Conservation (phyloP, 345 rosid genomes). For the Nephelium lappaceum region DNA sequence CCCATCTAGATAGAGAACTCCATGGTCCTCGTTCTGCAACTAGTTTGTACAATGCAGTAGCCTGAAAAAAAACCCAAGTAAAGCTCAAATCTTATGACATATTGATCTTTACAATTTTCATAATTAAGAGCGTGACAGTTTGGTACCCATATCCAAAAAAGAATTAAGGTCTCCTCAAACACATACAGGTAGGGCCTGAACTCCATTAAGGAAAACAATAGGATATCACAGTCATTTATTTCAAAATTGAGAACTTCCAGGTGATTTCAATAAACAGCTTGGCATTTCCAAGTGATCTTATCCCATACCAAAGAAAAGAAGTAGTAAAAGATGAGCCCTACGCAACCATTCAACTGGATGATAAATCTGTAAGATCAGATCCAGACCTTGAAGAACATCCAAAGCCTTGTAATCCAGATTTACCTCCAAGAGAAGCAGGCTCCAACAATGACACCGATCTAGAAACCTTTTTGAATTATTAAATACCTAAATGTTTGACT, state of each 20-base stretch:
- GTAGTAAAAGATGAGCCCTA: not conserved
- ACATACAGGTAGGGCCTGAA: not conserved
- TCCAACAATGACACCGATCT: not conserved
- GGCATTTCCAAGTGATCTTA: not conserved
- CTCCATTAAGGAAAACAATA: not conserved
- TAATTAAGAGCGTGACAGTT: not conserved
- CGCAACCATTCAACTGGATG: not conserved
- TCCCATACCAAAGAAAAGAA: not conserved
- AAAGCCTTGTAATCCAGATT: not conserved
- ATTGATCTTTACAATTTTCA: constrained; percentile 12
- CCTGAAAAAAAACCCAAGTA: constrained; percentile 52
- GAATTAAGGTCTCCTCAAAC: not conserved
- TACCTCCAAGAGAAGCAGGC: not conserved
- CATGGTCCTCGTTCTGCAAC: constrained; percentile 99
- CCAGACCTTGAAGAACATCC: not conserved
- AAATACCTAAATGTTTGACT: not conserved
- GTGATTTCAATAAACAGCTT: not conserved
- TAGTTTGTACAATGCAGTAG: constrained; percentile 84
- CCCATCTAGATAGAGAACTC: constrained; percentile 99
- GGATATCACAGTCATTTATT: not conserved
- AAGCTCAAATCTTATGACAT: not conserved
- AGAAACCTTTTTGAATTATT: not conserved
- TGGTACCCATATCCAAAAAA: not conserved
- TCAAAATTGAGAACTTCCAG: not conserved
- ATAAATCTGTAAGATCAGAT: not conserved